phyloP scores from a whole-genome alignment of 1,284 basidiomycete genomes.

The Irpex lacteus region DNA sequence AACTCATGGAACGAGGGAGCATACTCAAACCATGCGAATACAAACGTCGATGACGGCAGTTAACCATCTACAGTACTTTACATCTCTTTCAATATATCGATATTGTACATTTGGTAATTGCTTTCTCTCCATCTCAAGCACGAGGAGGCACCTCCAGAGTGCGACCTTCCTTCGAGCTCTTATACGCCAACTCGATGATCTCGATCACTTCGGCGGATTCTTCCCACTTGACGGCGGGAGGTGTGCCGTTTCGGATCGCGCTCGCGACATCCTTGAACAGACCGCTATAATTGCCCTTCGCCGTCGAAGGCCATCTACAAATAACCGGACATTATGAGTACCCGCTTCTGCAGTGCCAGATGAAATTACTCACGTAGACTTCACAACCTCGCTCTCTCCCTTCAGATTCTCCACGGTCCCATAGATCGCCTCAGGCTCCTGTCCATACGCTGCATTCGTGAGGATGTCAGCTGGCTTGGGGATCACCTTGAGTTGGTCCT shows the following conservation, averaged over 20 bases:
- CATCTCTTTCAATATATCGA: neutral
- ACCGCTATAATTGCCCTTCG: slow-evolving; percentile 56
- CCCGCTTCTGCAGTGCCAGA: neutral
- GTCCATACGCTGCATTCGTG: slow-evolving; percentile 30
- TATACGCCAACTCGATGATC: slow-evolving; percentile 69
- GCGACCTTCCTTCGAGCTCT: slow-evolving; percentile 59
- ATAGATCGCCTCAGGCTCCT: slow-evolving; percentile 59
- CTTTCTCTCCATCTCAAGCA: neutral
- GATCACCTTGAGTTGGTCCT: slow-evolving; percentile 64
- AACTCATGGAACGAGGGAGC: slow-evolving; percentile 55
- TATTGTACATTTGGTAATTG: neutral
- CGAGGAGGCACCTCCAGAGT: slow-evolving; percentile 38
- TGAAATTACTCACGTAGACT: slow-evolving; percentile 42
- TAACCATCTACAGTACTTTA: neutral
- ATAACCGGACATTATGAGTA: slow-evolving; percentile 1
- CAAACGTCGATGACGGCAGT: slow-evolving; percentile 71
- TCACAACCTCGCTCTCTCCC: slow-evolving; percentile 41
- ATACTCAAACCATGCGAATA: slow-evolving; percentile 94
- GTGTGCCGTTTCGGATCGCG: slow-evolving; percentile 53
- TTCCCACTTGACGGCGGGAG: slow-evolving; percentile 64
- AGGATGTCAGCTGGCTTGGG: slow-evolving; percentile 45
- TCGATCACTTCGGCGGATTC: slow-evolving; percentile 69
- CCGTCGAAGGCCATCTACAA: slow-evolving; percentile 61
- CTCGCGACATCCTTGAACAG: slow-evolving; percentile 66
- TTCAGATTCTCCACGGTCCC: slow-evolving; percentile 57